These are phyloP conservation scores for Kodamaea laetipori DNA, from an alignment of 805 yeast species.

Conservation along the genomic window DNA sequence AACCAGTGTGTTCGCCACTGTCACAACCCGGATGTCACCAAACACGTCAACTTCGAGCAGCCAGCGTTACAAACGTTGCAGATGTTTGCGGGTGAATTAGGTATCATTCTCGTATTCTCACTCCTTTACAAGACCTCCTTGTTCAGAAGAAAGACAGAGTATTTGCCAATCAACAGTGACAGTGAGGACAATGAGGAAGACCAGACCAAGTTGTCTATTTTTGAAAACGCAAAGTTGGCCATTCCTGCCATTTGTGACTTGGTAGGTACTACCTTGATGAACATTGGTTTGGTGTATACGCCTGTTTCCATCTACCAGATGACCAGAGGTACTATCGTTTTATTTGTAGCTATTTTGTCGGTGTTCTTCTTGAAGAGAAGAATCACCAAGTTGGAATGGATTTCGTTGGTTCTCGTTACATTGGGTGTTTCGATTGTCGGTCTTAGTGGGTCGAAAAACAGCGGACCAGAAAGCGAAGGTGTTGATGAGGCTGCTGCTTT, in stretches of 20 bases:
- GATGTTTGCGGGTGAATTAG: slow-evolving; percentile 76
- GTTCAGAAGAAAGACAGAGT: slow-evolving; percentile 15
- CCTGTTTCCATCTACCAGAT: slow-evolving; percentile 84
- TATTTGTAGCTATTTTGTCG: slow-evolving; percentile 74
- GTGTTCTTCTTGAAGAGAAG: slow-evolving; percentile 58
- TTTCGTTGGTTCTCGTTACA: slow-evolving; percentile 61
- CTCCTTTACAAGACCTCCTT: slow-evolving; percentile 24
- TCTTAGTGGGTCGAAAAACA: slow-evolving; percentile 55
- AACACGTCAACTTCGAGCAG: slow-evolving; percentile 62
- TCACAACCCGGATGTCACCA: slow-evolving; percentile 41
- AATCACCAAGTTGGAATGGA: slow-evolving; percentile 68
- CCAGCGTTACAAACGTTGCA: slow-evolving; percentile 79
- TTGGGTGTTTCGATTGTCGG: slow-evolving; percentile 76
- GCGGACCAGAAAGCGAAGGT: slow-evolving; percentile 17
- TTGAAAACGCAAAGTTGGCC: slow-evolving; percentile 34
- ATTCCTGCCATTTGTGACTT: slow-evolving; percentile 74
- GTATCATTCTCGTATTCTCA: slow-evolving; percentile 47
- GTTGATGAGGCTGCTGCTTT: slow-evolving; percentile 22
- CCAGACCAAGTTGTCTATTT: slow-evolving; percentile 14
- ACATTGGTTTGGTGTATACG: slow-evolving; percentile 69
- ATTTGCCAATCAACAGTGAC: slow-evolving; percentile 17
- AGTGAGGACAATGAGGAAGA: slow-evolving; percentile 14
- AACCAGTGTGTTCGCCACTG: slow-evolving; percentile 68
- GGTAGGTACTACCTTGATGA: slow-evolving; percentile 72
- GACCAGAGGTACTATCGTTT: slow-evolving; percentile 78